These are phyloP conservation scores for Saccharum spontaneum DNA, from an alignment of 176 grass and related monocot genomes.

Conservation along the genomic window DNA sequence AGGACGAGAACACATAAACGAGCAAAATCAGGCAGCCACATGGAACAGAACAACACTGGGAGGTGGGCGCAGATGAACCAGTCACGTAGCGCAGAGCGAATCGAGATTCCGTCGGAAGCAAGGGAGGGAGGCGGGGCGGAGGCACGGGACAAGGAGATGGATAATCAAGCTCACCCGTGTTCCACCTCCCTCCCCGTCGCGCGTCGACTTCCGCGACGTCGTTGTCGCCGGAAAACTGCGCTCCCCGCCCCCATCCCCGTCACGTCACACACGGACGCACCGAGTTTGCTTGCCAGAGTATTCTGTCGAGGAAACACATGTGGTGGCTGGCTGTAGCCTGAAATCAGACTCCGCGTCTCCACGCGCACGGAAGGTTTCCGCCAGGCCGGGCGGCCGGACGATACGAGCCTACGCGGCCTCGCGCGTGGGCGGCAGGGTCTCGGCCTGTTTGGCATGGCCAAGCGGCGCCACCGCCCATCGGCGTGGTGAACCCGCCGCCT, in stretches of 20 bases:
- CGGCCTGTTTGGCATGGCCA: not conserved
- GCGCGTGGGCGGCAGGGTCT: not conserved
- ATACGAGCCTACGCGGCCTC: no score
- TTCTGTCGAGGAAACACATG: not conserved
- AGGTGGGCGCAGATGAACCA: not conserved
- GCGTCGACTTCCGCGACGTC: not conserved
- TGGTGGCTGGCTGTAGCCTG: not conserved
- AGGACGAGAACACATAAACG: not conserved
- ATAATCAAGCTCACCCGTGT: slow-evolving; percentile 38
- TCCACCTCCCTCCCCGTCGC: slow-evolving; percentile 45
- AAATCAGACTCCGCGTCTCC: not conserved
- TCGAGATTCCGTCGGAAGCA: not conserved
- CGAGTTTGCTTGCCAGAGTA: not conserved
- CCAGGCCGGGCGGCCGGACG: not conserved
- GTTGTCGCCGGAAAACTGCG: slow-evolving; percentile 17
- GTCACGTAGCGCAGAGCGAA: not conserved
- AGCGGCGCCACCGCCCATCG: not conserved
- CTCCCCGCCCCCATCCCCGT: slow-evolving; percentile 28
- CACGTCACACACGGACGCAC: not conserved
- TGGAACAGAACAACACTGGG: not conserved
- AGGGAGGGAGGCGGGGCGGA: not conserved
- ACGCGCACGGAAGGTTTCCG: no score
- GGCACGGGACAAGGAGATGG: not conserved
- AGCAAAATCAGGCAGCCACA: not conserved
- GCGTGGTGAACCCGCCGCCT: not conserved